Evolutionary conservation across 2,329 filamentous ascomycete species (phyloP).

Genomic region (Xylaria sp.): DNA sequence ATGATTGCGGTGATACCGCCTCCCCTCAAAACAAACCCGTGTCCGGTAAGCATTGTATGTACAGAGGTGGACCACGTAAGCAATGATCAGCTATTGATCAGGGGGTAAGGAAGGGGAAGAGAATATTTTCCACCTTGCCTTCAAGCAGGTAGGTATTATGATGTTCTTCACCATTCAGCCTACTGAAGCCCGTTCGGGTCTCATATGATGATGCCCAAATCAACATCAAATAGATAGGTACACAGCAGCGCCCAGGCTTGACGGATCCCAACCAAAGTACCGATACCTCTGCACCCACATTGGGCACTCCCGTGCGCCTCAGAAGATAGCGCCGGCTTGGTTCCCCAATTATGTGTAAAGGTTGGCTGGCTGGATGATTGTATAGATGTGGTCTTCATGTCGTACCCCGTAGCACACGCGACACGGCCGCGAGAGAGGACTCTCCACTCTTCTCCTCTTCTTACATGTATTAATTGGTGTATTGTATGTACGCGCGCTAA

Average conservation of each 20-base stretch:
- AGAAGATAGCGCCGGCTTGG: background rate
- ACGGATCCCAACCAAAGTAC: slow-evolving; percentile 1
- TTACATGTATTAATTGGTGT: background rate
- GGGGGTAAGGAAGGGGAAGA: background rate
- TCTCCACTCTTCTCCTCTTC: background rate
- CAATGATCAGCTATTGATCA: background rate
- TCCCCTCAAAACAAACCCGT: background rate
- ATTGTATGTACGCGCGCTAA: background rate
- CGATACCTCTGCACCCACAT: slow-evolving; percentile 7
- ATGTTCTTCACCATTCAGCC: background rate
- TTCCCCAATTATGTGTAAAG: slow-evolving; percentile 1
- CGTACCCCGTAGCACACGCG: slow-evolving; percentile 5
- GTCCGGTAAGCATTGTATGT: too few species aligned
- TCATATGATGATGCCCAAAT: slow-evolving; percentile 14
- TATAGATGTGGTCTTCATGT: slow-evolving; percentile 7
- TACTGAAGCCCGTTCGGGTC: background rate
- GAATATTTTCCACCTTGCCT: too few species aligned
- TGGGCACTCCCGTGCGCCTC: background rate
- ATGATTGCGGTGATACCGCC: background rate
- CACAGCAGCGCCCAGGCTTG: slow-evolving; percentile 12
- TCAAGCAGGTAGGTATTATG: background rate
- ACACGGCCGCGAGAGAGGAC: background rate
- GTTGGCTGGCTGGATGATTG: background rate
- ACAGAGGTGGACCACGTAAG: background rate
- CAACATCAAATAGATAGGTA: slow-evolving; percentile 6